phyloP scores from a whole-genome alignment of 371 early-diverging fungal genomes.

The Haplosporangium sp. region DNA sequence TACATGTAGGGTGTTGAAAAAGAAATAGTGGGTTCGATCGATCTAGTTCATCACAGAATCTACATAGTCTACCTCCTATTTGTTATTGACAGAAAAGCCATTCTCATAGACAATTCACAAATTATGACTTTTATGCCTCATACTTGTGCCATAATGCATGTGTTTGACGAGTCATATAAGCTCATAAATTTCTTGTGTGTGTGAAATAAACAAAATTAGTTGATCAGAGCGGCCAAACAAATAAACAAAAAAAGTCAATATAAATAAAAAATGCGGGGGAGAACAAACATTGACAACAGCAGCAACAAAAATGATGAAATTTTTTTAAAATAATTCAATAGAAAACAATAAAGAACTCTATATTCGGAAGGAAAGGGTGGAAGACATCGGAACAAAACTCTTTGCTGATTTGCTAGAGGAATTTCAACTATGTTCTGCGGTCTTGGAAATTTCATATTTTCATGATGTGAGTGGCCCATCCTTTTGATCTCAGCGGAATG shows the following conservation, averaged over 20 bases:
- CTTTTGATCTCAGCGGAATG: constrained; percentile 46
- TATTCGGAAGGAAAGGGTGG: constrained; percentile 27
- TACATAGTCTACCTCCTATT: no score
- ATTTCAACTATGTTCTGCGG: constrained; percentile 38
- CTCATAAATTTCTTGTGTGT: not conserved
- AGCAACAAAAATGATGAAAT: not conserved
- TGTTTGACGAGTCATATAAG: not conserved
- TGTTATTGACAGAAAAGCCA: no score
- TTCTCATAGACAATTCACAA: no score
- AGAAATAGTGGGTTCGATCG: not conserved
- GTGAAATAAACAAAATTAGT: not conserved
- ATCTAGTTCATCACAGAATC: not conserved
- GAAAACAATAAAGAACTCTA: no score
- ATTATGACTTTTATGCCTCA: no score
- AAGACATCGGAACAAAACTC: constrained; percentile 35
- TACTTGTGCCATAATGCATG: no score
- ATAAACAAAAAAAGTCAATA: constrained; percentile 2
- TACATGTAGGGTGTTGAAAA: not conserved
- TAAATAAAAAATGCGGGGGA: constrained; percentile 41
- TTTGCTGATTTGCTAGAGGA: constrained; percentile 45
- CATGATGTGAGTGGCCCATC: constrained; percentile 3
- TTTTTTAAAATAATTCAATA: no score
- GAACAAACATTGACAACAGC: constrained; percentile 8
- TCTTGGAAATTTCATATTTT: constrained; percentile 1
- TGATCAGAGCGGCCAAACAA: not conserved